Evolutionary conservation across 805 yeast species (phyloP), one percentile per base, ranked within the genome.

Genomic region (Cyberlindnera saturnus): DNA sequence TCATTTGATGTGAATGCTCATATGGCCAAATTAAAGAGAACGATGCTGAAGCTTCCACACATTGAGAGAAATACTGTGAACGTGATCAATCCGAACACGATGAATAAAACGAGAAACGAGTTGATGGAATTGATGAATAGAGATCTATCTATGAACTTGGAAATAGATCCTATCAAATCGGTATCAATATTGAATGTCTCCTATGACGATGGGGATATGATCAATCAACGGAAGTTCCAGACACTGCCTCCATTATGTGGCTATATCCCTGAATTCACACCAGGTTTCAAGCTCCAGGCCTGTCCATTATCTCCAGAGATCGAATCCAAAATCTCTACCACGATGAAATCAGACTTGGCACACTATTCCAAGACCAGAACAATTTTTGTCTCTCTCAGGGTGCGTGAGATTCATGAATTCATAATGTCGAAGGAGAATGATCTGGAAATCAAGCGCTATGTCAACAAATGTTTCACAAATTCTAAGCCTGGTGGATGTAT

Each of bases 291-390:
- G 44, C 46, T 67, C 13, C 85, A 79, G 56, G 77, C 81, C 9
- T 74, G 80, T 52, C 81, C 81, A 1, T 60, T 69, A 14, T 63
- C 67, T 17, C 67, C 73, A 13, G 75, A 76, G 43, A 58, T 77
- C 7, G 82, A 78, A 47, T 59, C 67, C 8, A 75, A 70, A 41
- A 68, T 79, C 10, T 56, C 69, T 13, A 59, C 59, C 30, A 62
- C 79, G 13, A 79, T 79, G 83, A 77, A 73, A 50, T 68, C 67
- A 44, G 82, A 77, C 50, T 55, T 78, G 42, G 19, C 28, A n/a
- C 44, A 44, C 19, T 30, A 15, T n/a, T 36, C 44, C 3, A 40
- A 41, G 26, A 48, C 64, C 1, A 55, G 55, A 14, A 61, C 70
- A 0, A 42, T 67, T 3, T 43, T 66, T 9, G 60, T 69, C 1